A percentile compares a stretch with the other conserved stretches of the same genome.
phyloP scores from a whole-genome alignment of 306 rosid species.

The Trifolium subterraneum region DNA sequence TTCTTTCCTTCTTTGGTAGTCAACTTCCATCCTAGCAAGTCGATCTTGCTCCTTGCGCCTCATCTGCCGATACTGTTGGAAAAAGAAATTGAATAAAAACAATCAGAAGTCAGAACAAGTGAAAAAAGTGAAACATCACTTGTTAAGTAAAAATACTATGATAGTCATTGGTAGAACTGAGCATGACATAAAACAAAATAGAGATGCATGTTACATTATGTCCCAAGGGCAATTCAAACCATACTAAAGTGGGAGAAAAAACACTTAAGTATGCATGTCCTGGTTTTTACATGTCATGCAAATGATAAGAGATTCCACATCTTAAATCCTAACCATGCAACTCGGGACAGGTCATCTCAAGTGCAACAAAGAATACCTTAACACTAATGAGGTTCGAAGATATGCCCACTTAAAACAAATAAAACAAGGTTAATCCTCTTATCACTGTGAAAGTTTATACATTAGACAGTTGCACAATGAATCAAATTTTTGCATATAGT shows the following conservation, averaged over 20 bases:
- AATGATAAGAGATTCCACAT: neutral
- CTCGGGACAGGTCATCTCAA: neutral
- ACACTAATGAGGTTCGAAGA: neutral
- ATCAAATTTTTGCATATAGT: neutral
- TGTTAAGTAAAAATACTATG: neutral
- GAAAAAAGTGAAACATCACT: neutral
- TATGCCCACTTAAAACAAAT: slow-evolving; percentile 16
- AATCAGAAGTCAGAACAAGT: neutral
- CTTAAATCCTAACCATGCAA: neutral
- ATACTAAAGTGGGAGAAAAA: neutral
- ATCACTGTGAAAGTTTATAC: slow-evolving; percentile 5
- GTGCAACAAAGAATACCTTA: slow-evolving; percentile 4
- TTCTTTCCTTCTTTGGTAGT: slow-evolving; percentile 83
- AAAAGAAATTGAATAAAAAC: slow-evolving; percentile 34
- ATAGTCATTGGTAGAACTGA: neutral
- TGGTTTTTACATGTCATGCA: neutral
- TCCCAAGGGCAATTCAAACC: neutral
- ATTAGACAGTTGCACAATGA: slow-evolving; percentile 1
- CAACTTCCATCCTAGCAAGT: slow-evolving; percentile 88
- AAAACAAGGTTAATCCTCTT: neutral
- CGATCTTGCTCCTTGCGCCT: slow-evolving; percentile 97
- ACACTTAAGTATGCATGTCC: slow-evolving; percentile 4
- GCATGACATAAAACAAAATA: neutral
- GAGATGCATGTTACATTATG: neutral
- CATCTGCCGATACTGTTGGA: slow-evolving; percentile 86